These are phyloP conservation scores for Ascochyta rabiei DNA, from an alignment of 2,329 filamentous ascomycete genomes.

Conservation along the genomic window DNA sequence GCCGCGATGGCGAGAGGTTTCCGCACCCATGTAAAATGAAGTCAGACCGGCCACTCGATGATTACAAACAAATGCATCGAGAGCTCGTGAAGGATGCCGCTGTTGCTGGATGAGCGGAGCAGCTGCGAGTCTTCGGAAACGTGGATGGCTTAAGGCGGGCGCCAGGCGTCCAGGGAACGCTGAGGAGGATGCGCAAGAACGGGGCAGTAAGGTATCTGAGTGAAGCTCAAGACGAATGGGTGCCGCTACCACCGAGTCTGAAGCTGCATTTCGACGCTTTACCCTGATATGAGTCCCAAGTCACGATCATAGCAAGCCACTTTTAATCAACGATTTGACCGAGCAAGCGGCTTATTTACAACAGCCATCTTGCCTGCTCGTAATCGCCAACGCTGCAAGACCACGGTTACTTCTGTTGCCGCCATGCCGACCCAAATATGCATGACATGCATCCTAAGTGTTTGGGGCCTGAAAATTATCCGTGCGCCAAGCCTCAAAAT, in stretches of 20 bases:
- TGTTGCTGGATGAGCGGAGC: constrained; percentile 13
- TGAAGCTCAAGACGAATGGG: constrained; percentile 19
- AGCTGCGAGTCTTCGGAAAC: constrained; percentile 18
- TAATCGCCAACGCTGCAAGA: neutral
- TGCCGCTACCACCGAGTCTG: constrained; percentile 1
- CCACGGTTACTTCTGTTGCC: neutral
- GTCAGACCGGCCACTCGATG: constrained; percentile 13
- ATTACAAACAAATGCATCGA: constrained; percentile 13
- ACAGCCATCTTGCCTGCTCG: neutral
- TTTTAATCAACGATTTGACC: neutral
- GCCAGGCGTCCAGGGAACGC: neutral
- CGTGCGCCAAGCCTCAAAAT: constrained; percentile 21
- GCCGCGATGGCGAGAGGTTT: constrained; percentile 13
- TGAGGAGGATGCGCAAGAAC: constrained; percentile 6
- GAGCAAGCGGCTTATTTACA: neutral
- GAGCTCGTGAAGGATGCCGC: constrained; percentile 12
- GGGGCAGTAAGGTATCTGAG: constrained; percentile 15
- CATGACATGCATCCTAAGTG: constrained; percentile 10
- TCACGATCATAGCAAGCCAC: neutral
- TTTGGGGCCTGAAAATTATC: neutral
- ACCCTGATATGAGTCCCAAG: neutral
- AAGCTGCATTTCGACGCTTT: neutral
- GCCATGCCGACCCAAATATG: neutral
- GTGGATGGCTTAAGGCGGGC: constrained; percentile 10
- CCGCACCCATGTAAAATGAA: constrained; percentile 12